Percentiles rank a stretch among this genome's conserved stretches.
Evolutionary conservation across 2,329 filamentous ascomycete species (phyloP).

Genomic region (Alternaria burnsii): DNA sequence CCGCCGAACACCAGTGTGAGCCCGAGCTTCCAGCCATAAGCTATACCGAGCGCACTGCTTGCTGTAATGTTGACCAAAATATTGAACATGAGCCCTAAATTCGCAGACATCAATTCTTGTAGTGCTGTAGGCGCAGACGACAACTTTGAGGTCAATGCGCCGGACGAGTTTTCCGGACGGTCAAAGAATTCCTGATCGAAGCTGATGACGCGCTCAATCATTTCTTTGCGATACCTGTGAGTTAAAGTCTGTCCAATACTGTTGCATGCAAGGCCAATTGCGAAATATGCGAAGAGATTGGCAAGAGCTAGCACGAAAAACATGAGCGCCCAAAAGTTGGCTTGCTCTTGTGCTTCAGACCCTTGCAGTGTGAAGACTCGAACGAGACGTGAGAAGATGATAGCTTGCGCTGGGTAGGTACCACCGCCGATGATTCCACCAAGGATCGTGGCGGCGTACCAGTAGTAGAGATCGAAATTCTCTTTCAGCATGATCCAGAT

Average conservation of each 20-base stretch:
- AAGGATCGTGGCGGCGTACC: conserved; percentile 3
- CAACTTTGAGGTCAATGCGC: conserved; percentile 72
- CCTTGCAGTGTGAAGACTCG: conserved; percentile 27
- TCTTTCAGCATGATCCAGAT: conserved; percentile 25
- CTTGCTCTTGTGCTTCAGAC: conserved; percentile 16
- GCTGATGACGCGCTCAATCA: conserved; percentile 61
- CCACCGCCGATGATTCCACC: conserved; percentile 2
- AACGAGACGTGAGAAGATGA: conserved; percentile 26
- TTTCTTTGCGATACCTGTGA: conserved; percentile 17
- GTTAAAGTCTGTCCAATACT: conserved; percentile 61
- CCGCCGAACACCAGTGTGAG: conserved; percentile 13
- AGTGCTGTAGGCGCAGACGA: conserved; percentile 55
- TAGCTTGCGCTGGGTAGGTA: conserved; percentile 20
- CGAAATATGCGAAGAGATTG: conserved; percentile 26
- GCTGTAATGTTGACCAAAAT: conserved; percentile 14
- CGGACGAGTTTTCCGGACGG: conserved; percentile 83
- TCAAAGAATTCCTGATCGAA: conserved; percentile 94
- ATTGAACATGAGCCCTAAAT: conserved; percentile 21
- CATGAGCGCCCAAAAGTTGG: conserved; percentile 37
- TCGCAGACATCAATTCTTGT: conserved; percentile 52
- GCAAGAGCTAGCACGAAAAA: conserved; percentile 31
- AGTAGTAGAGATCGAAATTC: conserved; percentile 12
- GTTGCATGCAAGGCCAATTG: conserved; percentile 69
- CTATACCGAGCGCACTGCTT: conserved; percentile 21
- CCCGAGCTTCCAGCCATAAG: conserved; percentile 25